Evolutionary conservation across 2,329 filamentous ascomycete genomes (phyloP).

Genomic region (Knoxdaviesia capensis): DNA sequence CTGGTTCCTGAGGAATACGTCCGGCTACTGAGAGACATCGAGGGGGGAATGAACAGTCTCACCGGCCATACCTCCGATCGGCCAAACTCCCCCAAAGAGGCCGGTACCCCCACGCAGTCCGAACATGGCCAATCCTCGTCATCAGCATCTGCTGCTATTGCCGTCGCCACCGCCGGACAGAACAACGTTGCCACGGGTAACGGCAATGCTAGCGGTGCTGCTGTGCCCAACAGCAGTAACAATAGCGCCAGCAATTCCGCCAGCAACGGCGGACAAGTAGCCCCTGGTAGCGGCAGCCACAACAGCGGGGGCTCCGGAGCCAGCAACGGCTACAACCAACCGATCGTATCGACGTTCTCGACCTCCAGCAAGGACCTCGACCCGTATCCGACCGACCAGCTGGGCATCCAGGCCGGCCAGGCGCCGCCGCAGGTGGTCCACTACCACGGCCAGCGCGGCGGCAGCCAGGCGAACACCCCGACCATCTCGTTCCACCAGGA

Average conservation of each 20-base stretch:
- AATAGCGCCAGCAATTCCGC: too few relatives aligned
- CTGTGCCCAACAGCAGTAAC: too few relatives aligned
- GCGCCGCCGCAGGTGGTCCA: conserved; percentile 45
- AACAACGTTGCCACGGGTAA: too few relatives aligned
- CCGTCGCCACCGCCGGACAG: not conserved
- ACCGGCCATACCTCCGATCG: conserved; percentile 16
- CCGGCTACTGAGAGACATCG: conserved; percentile 75
- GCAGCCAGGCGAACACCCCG: conserved; percentile 45
- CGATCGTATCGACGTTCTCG: conserved; percentile 47
- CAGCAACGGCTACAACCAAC: conserved; percentile 47
- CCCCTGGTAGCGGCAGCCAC: not conserved
- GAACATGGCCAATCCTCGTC: conserved; percentile 19
- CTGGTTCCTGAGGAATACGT: conserved; percentile 95
- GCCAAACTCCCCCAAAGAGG: conserved; percentile 30
- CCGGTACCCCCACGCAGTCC: conserved; percentile 39
- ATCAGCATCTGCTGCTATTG: conserved; percentile 5
- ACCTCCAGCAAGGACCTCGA: conserved; percentile 51
- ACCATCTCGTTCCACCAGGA: conserved; percentile 33
- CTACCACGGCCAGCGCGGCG: conserved; percentile 47
- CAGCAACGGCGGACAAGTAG: conserved; percentile 6
- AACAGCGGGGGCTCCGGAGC: conserved; percentile 14
- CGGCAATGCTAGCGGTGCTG: too few relatives aligned
- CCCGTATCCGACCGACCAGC: conserved; percentile 44
- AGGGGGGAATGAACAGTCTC: conserved; percentile 65
- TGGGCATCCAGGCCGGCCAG: conserved; percentile 41